phyloP scores from a whole-genome alignment of 2,329 filamentous ascomycete species.

The Alternaria viburni region DNA sequence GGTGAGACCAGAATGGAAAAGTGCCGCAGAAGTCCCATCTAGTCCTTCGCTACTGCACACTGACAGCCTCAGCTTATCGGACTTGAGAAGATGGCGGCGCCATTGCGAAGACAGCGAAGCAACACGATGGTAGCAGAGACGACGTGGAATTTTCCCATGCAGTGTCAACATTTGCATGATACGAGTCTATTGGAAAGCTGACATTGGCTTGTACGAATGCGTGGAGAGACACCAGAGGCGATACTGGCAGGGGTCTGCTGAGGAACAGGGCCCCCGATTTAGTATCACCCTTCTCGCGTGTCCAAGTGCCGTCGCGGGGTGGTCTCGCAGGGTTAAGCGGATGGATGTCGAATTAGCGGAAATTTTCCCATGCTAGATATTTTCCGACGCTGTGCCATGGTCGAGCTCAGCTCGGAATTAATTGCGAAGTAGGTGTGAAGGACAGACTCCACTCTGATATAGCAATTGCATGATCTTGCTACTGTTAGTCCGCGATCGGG shows the following conservation, averaged over 20 bases:
- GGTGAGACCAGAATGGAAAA: background rate
- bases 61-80: background rate
- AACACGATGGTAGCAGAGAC: background rate
- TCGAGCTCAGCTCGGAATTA: background rate
- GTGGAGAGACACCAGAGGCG: background rate
- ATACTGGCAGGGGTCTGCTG: background rate
- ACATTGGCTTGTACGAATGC: background rate
- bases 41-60: background rate
- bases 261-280: background rate
- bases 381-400: background rate
- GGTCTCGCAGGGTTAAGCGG: background rate
- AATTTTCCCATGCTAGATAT: background rate
- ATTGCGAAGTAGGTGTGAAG: background rate
- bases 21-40: background rate
- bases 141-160: background rate
- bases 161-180: background rate
- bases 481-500: background rate
- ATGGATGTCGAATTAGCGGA: background rate
- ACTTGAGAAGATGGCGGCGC: background rate
- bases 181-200: background rate
- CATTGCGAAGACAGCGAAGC: background rate
- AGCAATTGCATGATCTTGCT: background rate
- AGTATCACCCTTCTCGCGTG: constrained; percentile 2
- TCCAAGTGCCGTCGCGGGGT: background rate
- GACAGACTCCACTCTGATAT: background rate